Evolutionary conservation across 2,329 filamentous ascomycete species (phyloP).

Genomic region (Pseudonectria buxi): DNA sequence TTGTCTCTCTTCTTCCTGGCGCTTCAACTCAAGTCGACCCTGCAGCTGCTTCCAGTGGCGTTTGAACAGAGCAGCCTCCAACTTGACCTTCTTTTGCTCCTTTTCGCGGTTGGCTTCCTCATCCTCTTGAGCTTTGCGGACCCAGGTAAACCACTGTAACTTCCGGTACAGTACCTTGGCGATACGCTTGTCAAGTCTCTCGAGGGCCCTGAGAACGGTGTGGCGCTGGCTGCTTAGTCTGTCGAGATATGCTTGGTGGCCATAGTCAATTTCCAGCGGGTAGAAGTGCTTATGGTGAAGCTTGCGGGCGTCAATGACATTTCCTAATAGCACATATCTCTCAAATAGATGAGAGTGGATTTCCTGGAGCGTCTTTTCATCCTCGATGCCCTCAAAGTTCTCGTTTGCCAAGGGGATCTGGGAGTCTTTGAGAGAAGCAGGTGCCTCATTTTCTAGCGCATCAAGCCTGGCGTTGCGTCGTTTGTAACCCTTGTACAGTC

Average conservation of each 20-base stretch:
- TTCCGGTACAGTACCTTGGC: conserved; percentile 17
- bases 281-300: conserved; percentile 21
- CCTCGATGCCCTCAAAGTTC: conserved; percentile 8
- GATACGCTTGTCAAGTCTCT: conserved; percentile 10
- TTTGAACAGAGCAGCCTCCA: conserved; percentile 22
- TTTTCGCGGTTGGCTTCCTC: conserved; percentile 19
- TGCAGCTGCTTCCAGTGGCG: conserved; percentile 19
- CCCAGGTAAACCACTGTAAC: conserved; percentile 20
- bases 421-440: conserved; percentile 8
- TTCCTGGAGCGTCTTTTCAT: conserved; percentile 8
- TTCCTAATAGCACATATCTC: conserved; percentile 15
- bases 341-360: conserved; percentile 15
- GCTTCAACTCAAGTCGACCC: conserved; percentile 9
- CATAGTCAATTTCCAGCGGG: conserved; percentile 16
- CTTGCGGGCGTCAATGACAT: conserved; percentile 20
- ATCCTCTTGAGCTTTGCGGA: conserved; percentile 15
- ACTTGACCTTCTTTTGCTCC: conserved; percentile 23
- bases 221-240: conserved; percentile 18
- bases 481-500: conserved; percentile 21
- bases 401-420: conserved; percentile 15
- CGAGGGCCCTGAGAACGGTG: conserved; percentile 11
- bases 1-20: conserved; percentile 19
- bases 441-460: conserved; percentile 9
- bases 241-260: conserved; percentile 20
- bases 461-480: conserved; percentile 19